Conservation (phyloP, 192 early-diverging fungal genomes). For the Haplosporangium gracile region DNA sequence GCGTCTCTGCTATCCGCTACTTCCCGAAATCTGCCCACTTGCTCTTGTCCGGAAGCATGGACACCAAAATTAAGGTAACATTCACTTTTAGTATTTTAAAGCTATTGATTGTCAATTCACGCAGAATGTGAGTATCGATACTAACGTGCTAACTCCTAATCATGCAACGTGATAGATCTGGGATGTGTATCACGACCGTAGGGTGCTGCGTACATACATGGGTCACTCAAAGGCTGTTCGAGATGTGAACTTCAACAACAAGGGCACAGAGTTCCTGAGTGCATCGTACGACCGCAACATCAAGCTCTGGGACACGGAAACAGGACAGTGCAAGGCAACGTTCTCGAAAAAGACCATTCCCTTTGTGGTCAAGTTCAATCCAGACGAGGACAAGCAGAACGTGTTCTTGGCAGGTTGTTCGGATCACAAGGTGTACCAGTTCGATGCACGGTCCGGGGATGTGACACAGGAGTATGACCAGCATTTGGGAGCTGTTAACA, state of each 20-base stretch:
- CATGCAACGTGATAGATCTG: constrained; percentile 71
- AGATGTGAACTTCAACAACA: constrained; percentile 91
- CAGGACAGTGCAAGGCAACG: constrained; percentile 84
- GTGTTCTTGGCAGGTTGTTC: constrained; percentile 92
- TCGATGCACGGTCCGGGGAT: constrained; percentile 86
- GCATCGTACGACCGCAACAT: constrained; percentile 92
- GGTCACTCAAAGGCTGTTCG: constrained; percentile 96
- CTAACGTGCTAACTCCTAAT: not conserved
- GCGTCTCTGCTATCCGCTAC: constrained; percentile 91
- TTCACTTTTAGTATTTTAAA: not conserved
- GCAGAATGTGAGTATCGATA: not conserved
- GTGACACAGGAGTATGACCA: constrained; percentile 97
- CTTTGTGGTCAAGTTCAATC: constrained; percentile 93
- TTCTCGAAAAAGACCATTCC: constrained; percentile 87
- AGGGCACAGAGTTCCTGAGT: constrained; percentile 87
- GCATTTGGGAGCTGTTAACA: constrained; percentile 96
- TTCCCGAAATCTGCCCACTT: constrained; percentile 93
- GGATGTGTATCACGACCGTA: constrained; percentile 95
- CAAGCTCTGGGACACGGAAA: constrained; percentile 99
- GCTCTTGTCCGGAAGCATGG: constrained; percentile 93
- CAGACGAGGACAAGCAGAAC: constrained; percentile 88
- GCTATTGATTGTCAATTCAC: not conserved
- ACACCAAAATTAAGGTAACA: constrained; percentile 90
- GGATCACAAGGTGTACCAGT: constrained; percentile 94
- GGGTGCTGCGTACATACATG: constrained; percentile 85